phyloP scores from a whole-genome alignment of 202 grass and related monocot genomes.

The Setaria viridis region DNA sequence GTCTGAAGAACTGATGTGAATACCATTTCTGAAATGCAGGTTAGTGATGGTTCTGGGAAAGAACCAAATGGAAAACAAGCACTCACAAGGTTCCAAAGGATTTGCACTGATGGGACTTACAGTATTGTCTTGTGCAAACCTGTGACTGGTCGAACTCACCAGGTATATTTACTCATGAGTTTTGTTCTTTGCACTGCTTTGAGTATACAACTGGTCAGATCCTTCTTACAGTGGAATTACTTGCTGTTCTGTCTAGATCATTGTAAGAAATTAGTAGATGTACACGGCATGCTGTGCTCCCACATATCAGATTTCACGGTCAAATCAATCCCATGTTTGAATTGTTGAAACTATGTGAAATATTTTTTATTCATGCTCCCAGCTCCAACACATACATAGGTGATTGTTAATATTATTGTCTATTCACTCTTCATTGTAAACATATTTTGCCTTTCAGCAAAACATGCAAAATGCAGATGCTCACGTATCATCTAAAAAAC shows the following conservation, averaged over 20 bases:
- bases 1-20: not conserved
- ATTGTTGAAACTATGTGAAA: slow-evolving; percentile 18
- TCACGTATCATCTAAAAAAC: not conserved
- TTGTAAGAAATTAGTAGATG: slow-evolving; percentile 1
- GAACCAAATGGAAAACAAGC: slow-evolving; percentile 72
- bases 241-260: not conserved
- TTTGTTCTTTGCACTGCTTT: slow-evolving; percentile 1
- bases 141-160: slow-evolving; percentile 92
- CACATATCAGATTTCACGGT: not conserved
- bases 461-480: not conserved
- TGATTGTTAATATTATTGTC: not conserved
- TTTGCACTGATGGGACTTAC: slow-evolving; percentile 66
- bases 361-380: not conserved
- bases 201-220: not conserved
- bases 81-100: slow-evolving; percentile 85
- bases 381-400: not conserved
- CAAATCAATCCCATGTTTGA: slow-evolving; percentile 17
- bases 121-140: slow-evolving; percentile 96
- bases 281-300: not conserved
- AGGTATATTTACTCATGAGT: slow-evolving; percentile 56
- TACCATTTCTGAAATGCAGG: slow-evolving; percentile 49
- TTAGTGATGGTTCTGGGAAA: slow-evolving; percentile 58
- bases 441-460: not conserved
- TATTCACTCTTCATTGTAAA: not conserved
- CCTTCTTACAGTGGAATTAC: not conserved